Percentiles rank a stretch among this genome's conserved stretches.
phyloP scores from a whole-genome alignment of 2,329 filamentous ascomycete species.

The Pyrenochaeta sp. region DNA sequence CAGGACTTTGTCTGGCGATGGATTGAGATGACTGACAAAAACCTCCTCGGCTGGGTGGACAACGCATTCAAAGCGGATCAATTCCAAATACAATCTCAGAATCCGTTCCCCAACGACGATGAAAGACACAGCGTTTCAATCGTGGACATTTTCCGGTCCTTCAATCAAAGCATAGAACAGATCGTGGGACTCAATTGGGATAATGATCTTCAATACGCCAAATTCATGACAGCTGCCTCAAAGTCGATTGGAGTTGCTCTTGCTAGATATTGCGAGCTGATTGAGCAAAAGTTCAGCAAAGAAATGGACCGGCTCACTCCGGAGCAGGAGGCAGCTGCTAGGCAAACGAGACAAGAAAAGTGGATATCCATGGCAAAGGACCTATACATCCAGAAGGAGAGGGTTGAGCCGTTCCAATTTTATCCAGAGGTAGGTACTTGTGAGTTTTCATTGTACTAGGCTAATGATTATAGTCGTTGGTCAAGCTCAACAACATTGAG shows the following conservation, averaged over 20 bases:
- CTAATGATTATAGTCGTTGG: conserved; percentile 72
- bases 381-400: conserved; percentile 89
- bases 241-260: conserved; percentile 85
- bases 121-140: conserved; percentile 92
- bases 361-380: conserved; percentile 94
- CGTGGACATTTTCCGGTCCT: conserved; percentile 91
- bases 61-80: conserved; percentile 89
- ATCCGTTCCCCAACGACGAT: conserved; percentile 73
- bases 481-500: conserved; percentile 97
- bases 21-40: conserved; percentile 81
- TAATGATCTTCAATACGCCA: conserved; percentile 90
- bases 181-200: conserved; percentile 89
- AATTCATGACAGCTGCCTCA: conserved; percentile 94
- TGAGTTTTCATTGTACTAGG: neutral
- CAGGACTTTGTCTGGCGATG: conserved; percentile 96
- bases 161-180: conserved; percentile 90
- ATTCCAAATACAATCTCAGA: conserved; percentile 76
- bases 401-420: conserved; percentile 96
- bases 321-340: conserved; percentile 80
- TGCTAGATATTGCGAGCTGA: conserved; percentile 86
- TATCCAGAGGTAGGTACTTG: conserved; percentile 77
- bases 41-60: conserved; percentile 83
- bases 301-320: conserved; percentile 94
- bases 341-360: conserved; percentile 86
- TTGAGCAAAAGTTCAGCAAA: conserved; percentile 83